Conservation (phyloP, 164 flowering plant species). For the Berberis vulgaris region DNA sequence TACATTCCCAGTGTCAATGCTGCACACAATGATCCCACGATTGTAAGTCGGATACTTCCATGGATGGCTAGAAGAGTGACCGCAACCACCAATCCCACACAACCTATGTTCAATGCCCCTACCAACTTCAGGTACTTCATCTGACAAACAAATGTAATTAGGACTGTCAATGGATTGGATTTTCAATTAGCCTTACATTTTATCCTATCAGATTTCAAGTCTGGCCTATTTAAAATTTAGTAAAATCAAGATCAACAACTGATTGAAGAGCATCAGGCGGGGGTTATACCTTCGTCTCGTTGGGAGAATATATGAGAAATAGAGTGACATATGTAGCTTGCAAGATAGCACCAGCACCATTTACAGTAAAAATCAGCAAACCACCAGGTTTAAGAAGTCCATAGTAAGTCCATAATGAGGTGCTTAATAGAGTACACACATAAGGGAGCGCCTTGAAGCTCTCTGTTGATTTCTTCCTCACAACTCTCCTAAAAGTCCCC, state of each 20-base stretch:
- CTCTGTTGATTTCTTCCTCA: slow-evolving; percentile 70
- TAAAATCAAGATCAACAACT: no score
- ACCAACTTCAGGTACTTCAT: slow-evolving; percentile 36
- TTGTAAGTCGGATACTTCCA: slow-evolving; percentile 25
- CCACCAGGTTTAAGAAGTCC: slow-evolving; percentile 72
- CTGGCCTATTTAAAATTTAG: no score
- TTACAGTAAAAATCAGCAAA: slow-evolving; percentile 49
- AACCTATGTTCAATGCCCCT: slow-evolving; percentile 31
- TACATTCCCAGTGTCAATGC: slow-evolving; percentile 62
- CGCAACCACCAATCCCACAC: slow-evolving; percentile 38
- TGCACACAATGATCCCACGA: slow-evolving; percentile 54
- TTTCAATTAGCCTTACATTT: no score
- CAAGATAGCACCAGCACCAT: slow-evolving; percentile 49
- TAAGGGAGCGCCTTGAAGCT: slow-evolving; percentile 57
- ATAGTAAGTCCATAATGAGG: slow-evolving; percentile 67
- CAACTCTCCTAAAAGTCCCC: slow-evolving; percentile 41
- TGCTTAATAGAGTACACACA: slow-evolving; percentile 49
- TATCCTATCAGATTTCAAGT: no score
- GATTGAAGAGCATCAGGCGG: no score
- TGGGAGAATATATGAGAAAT: slow-evolving; percentile 56
- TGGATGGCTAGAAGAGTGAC: slow-evolving; percentile 37
- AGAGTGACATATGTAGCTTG: slow-evolving; percentile 54
- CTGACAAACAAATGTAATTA: slow-evolving; percentile 19
- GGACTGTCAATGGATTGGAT: neutral
- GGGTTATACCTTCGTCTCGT: slow-evolving; percentile 35